Conservation (phyloP, 2,329 filamentous ascomycete genomes). For the Epichloe hybrida region DNA sequence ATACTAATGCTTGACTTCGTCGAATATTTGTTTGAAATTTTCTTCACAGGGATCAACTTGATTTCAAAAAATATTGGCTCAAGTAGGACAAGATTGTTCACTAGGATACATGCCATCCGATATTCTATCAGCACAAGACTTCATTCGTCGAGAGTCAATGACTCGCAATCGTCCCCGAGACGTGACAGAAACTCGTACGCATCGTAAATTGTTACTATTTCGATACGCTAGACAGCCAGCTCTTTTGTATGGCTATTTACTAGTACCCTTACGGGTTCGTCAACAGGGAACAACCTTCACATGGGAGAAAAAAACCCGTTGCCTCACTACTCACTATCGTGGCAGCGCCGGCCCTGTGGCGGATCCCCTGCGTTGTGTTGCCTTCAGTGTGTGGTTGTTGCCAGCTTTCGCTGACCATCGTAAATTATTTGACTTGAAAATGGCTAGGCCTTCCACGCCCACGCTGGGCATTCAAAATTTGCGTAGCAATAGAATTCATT, state of each 20-base stretch:
- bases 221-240: too few species aligned
- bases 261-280: too few species aligned
- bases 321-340: too few species aligned
- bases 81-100: neutral
- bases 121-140: neutral
- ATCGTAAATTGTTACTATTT: neutral
- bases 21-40: neutral
- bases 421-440: neutral
- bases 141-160: neutral
- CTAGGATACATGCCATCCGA: neutral
- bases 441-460: slow-evolving; percentile 18
- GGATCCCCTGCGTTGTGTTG: too few species aligned
- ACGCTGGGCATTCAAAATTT: slow-evolving; percentile 53
- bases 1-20: neutral
- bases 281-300: too few species aligned
- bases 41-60: neutral
- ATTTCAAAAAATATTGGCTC: neutral
- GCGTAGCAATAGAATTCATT: slow-evolving; percentile 75
- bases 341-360: too few species aligned
- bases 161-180: neutral
- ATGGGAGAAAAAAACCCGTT: too few species aligned
- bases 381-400: too few species aligned
- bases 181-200: neutral
- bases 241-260: too few species aligned
- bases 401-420: neutral